These are phyloP conservation scores for Tripidium arundinaceum DNA, from an alignment of 202 grass and related monocot genomes.

Conservation along the genomic window DNA sequence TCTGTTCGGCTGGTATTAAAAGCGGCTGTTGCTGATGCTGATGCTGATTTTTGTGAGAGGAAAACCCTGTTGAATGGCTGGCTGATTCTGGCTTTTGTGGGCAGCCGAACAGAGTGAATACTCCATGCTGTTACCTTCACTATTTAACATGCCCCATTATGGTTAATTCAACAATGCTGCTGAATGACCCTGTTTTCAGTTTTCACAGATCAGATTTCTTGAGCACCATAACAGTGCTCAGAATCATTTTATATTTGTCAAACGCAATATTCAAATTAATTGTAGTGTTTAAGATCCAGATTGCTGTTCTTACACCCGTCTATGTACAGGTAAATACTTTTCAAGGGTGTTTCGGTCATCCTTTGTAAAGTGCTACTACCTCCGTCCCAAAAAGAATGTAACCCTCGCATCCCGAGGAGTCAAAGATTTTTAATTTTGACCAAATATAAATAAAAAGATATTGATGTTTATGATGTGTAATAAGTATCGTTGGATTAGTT, in stretches of 20 bases:
- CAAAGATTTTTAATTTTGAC: too few relatives aligned
- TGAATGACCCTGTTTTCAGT: constrained; percentile 5
- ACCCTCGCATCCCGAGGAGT: too few relatives aligned
- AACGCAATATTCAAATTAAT: constrained; percentile 7
- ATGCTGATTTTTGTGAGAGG: too few relatives aligned
- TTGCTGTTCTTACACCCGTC: neutral
- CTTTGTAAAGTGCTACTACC: neutral
- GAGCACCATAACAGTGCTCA: neutral
- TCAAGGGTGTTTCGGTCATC: neutral
- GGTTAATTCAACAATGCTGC: constrained; percentile 16
- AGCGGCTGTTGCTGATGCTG: too few relatives aligned
- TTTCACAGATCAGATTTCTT: constrained; percentile 10
- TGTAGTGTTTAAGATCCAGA: neutral
- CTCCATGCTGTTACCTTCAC: constrained; percentile 20
- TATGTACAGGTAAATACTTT: constrained; percentile 8
- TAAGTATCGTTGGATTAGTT: too few relatives aligned
- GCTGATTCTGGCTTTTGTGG: too few relatives aligned
- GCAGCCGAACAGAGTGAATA: too few relatives aligned
- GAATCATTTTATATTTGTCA: neutral
- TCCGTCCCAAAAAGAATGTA: too few relatives aligned
- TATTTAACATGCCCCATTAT: constrained; percentile 12
- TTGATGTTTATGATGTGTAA: too few relatives aligned
- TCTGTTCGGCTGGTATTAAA: too few relatives aligned
- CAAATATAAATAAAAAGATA: too few relatives aligned
- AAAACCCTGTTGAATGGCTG: too few relatives aligned